Evolutionary conservation across 2,329 filamentous ascomycete genomes (phyloP), one percentile per base, ranked within the genome.

Genomic region (Scedosporium apiospermum): DNA sequence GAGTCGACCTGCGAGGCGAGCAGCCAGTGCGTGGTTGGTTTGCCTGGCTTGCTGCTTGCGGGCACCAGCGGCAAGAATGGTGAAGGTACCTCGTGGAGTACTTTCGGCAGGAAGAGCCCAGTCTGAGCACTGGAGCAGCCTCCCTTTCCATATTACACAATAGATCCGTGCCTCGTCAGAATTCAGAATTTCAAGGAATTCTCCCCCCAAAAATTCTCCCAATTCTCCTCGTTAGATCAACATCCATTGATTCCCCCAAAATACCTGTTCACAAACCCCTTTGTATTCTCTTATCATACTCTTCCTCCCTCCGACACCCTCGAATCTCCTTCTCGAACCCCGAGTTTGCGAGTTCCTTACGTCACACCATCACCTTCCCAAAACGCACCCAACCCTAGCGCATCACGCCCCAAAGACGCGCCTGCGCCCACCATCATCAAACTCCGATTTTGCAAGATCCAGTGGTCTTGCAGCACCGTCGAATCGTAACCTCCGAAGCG

Each of bases 191-290:
- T 55, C 23, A 23, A 27, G 23, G 23, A 55, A 23, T 9, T 14
- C 21, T 27, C 23, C 51, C 51, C 51, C 44, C 44, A 49, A 49
- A 38, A 49, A 16, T 60, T 42, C 62, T 60, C 34, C 16, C 57
- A 42, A 16, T n/a, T 57, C 57, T 34, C 41, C 41, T 41, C 18
- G 46, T 23, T 44, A 23, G 49, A 57, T 53, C 41, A 41, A 16
- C 34, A 38, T 61, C 60, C 62, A 62, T 61, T 58, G 55, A 58
- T 44, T 44, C 44, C 26, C 38, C n/a, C 16, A 51, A 27, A 60
- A 49, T 4, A 7, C 21, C 58, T 46, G 16, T 16, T 34, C n/a
- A 23, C 51, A 27, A 23, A 49, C 51, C 51, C 23, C 51, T 6
- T 55, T 14, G 12, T 27, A 55, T 18, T 55, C 6, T 16, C 23